Evolutionary conservation across 768 basidiomycete genomes (phyloP), one percentile per base, ranked within the genome.

Genomic region (Vishniacozyma victoriae): DNA sequence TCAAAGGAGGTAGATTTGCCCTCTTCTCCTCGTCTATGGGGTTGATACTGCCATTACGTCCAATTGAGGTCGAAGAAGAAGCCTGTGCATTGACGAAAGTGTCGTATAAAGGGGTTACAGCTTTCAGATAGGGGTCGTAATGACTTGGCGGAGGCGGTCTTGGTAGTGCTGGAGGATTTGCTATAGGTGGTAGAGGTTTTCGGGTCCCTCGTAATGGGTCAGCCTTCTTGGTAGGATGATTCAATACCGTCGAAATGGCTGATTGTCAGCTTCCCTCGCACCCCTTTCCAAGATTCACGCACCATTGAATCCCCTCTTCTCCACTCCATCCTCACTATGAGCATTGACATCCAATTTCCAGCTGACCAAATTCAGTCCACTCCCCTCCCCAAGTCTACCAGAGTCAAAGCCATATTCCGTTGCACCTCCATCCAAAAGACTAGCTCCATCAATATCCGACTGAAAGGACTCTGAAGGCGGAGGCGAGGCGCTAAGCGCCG

Each of bases 191-290:
- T 33, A 96, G 75, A 0, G 82, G 72, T 1, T 89, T 86, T 57
- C 92, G 87, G 24, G 71, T 60, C 0, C 89, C 82, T 67, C 93
- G 87, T 24, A 92, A 85, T 12, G 92, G 89, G 5, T 85, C 84
- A 40, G 85, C 83, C 27, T 77, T 79, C 72, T 84, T 86, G 63
- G 85, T 83, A 0, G 92, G 92, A 61, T 86, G 90, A 62, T 91
- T 91, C 43, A 95, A 79, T 22, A 95, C 87, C 15, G 87, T 91
- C 7, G 91, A 92, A 55, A 95, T 91, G 31, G 90, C 92, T 95
- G n/a, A n/a, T n/a, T n/a, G 23, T 72, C 37, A 41, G 18, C 41
- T 24, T 5, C 19, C 14, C 26, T 11, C 12, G 29, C 33, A 23
- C 27, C 19, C 36, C 20, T 37, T 18, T 19, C 19, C 16, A 25